Conservation (phyloP, 192 early-diverging fungal species). For the Coemansia sp. region DNA sequence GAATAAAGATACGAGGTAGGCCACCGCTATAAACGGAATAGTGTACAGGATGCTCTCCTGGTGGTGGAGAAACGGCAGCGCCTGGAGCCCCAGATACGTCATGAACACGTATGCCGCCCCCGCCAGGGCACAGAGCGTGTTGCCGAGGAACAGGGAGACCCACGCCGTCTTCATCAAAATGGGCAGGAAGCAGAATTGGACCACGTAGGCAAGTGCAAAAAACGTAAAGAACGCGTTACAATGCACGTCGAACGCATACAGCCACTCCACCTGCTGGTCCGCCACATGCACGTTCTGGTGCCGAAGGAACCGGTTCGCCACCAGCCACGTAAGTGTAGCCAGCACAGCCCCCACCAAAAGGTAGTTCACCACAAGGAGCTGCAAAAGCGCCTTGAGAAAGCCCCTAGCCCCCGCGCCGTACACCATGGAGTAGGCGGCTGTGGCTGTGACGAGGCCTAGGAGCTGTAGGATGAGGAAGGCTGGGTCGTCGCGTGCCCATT, state of each 20-base stretch:
- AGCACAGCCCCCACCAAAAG: slow-evolving; percentile 14
- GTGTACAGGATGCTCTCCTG: slow-evolving; percentile 89
- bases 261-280: slow-evolving; percentile 93
- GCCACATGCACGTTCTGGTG: slow-evolving; percentile 75
- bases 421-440: slow-evolving; percentile 34
- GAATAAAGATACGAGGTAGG: slow-evolving; percentile 65
- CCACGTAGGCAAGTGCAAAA: slow-evolving; percentile 82
- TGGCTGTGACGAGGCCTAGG: slow-evolving; percentile 50
- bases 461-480: slow-evolving; percentile 84
- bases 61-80: slow-evolving; percentile 92
- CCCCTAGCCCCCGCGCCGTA: slow-evolving; percentile 35
- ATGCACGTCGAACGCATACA: slow-evolving; percentile 95
- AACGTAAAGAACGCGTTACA: slow-evolving; percentile 95
- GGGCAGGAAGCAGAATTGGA: slow-evolving; percentile 92
- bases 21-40: slow-evolving; percentile 63
- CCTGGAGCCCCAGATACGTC: slow-evolving; percentile 93
- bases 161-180: slow-evolving; percentile 75
- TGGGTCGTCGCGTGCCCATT: slow-evolving; percentile 97
- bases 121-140: slow-evolving; percentile 83
- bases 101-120: slow-evolving; percentile 80
- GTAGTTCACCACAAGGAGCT: slow-evolving; percentile 44
- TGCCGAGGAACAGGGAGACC: slow-evolving; percentile 83
- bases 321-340: slow-evolving; percentile 44
- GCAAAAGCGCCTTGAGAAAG: slow-evolving; percentile 36
- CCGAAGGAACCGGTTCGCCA: slow-evolving; percentile 80